phyloP scores from a whole-genome alignment of 257 asterid genomes.

The Capsicum baccatum region DNA sequence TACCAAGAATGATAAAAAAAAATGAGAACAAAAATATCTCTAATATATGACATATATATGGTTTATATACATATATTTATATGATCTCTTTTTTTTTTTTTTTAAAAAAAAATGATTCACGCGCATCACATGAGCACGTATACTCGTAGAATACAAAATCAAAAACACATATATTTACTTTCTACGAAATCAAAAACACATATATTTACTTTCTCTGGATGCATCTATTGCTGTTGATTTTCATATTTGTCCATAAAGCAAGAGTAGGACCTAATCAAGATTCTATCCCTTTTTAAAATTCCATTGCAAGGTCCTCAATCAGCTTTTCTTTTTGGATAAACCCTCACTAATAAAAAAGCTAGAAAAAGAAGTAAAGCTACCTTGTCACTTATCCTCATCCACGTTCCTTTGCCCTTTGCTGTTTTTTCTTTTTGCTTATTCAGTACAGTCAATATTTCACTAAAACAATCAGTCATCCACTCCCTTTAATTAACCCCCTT shows the following conservation, averaged over 20 bases:
- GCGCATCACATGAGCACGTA: too few relatives aligned
- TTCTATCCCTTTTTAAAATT: too few relatives aligned
- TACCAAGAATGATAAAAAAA: too few relatives aligned
- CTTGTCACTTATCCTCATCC: not conserved
- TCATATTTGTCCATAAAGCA: not conserved
- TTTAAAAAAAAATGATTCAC: too few relatives aligned
- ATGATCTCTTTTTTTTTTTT: too few relatives aligned
- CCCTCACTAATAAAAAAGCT: not conserved
- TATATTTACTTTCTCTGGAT: not conserved
- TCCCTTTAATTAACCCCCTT: not conserved
- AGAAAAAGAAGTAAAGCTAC: conserved; percentile 11
- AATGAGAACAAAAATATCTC: too few relatives aligned
- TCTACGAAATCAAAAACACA: not conserved
- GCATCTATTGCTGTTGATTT: not conserved
- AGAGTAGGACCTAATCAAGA: not conserved
- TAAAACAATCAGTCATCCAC: not conserved
- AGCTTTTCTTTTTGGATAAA: conserved; percentile 26
- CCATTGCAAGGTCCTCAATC: not conserved
- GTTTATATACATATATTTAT: too few relatives aligned
- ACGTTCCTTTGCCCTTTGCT: conserved; percentile 20
- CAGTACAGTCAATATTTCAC: not conserved
- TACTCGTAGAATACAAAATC: too few relatives aligned
- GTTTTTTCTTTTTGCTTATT: conserved; percentile 1
- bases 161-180: not conserved
- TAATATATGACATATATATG: too few relatives aligned